Base-by-base conservation (phyloP, 257 asterid genomes). In the Agastache rugosa region DNA sequence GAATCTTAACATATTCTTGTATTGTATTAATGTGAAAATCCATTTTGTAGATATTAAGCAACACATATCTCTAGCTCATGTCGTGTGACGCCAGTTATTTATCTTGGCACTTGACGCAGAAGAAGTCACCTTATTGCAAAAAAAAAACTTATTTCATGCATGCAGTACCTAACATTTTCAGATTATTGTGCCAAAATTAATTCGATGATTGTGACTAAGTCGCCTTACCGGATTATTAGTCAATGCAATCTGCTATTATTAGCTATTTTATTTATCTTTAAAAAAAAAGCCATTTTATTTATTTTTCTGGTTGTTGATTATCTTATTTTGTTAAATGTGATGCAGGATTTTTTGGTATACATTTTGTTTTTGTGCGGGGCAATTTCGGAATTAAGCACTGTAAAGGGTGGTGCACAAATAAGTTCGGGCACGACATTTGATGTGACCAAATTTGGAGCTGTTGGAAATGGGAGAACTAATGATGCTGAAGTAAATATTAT, bases 391-490 rank as follows among this genome's bases (percentile, higher is more conserved):
- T 39, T 23, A n/a, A 74, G 58, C 67, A 39, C 6, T 37, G 45
- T 19, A 5, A 10, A 15, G 7, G 25, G 54, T 4, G 25, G 54
- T 4, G 14, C 8, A 15, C 29, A 6, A 11, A 37, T 5, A 51
- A 16, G 10, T 2, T 23, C 19, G 6, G 11, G 15, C n/a, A 0
- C 59, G 20, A 23, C 31, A 41, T 74, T 64, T 23, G 78, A 74
- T n/a, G 78, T 74, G 78, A 74, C 58, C n/a, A 23, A 37, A 11
- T 74, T 51, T 74, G 72, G 78, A 6, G 78, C 78, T 1, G 11
- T 64, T 0, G 78, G 78, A 65, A 19, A 74, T 74, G 78, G 78
- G 23, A 74, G 3, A 53, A 64, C 37, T 0, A 67, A 74, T 25
- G 78, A 74, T 74, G 22, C 78, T 10, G 53, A 74, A 51, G 78